Percentiles rank a stretch among this genome's conserved stretches.
Evolutionary conservation across 352 stramenopile genomes (phyloP).

Genomic region (Phytophthora sp.): DNA sequence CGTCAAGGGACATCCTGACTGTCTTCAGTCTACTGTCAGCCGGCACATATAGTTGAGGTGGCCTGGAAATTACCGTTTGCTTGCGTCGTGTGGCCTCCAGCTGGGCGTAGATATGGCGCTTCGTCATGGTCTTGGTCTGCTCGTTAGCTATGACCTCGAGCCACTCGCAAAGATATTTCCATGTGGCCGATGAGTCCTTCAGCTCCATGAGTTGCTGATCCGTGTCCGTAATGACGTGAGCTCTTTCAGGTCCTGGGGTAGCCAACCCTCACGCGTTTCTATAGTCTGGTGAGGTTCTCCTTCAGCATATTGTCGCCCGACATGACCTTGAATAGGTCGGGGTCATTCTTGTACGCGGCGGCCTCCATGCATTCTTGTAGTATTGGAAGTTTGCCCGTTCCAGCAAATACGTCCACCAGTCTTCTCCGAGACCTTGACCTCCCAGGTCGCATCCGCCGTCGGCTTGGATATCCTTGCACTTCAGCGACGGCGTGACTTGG

Average conservation of each 20-base stretch:
- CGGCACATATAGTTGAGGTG: conserved; percentile 22
- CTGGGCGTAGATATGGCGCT: conserved; percentile 15
- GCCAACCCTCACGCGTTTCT: conserved; percentile 5
- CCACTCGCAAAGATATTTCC: conserved; percentile 4
- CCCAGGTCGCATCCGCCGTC: conserved; percentile 4
- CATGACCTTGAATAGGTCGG: neutral
- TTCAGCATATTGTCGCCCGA: neutral
- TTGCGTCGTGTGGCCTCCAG: conserved; percentile 10
- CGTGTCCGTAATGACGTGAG: conserved; percentile 10
- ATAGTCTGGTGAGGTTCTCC: neutral
- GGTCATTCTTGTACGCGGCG: neutral
- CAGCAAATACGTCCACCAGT: conserved; percentile 8
- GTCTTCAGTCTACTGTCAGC: conserved; percentile 2
- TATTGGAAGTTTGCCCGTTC: no score
- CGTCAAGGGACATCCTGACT: conserved; percentile 12
- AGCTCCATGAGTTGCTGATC: conserved; percentile 13
- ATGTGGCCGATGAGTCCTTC: neutral
- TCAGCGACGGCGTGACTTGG: neutral
- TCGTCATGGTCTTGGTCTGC: neutral
- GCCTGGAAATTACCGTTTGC: conserved; percentile 11
- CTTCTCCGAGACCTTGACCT: conserved; percentile 20
- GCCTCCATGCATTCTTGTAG: no score
- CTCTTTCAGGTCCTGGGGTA: neutral
- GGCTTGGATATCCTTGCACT: conserved; percentile 12
- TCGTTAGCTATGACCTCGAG: conserved; percentile 8